Evolutionary conservation across 768 basidiomycete genomes (phyloP).

Genomic region (Kwoniella sp.): DNA sequence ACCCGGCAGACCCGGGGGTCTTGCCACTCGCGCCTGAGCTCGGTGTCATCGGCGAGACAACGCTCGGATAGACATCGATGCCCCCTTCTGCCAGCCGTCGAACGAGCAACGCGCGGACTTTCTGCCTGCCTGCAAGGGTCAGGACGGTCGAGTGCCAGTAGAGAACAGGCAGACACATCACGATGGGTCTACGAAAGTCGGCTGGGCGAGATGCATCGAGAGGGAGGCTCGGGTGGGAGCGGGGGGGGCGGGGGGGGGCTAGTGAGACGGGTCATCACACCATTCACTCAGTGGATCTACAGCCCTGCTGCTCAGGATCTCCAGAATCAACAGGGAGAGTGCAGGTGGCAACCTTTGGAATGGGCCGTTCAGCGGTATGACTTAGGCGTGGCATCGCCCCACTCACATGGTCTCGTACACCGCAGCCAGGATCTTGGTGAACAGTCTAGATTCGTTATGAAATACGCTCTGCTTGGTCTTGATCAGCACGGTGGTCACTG

Average conservation of each 20-base stretch:
- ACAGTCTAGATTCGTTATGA: not conserved
- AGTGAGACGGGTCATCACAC: too few relatives aligned
- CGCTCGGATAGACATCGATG: too few relatives aligned
- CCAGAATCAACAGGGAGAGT: too few relatives aligned
- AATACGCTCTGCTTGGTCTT: conserved; percentile 1
- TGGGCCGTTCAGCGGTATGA: too few relatives aligned
- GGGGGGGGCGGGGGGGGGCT: too few relatives aligned
- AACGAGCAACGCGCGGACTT: not conserved
- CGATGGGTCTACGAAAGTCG: not conserved
- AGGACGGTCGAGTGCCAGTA: not conserved
- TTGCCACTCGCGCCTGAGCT: too few relatives aligned
- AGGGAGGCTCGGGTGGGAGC: too few relatives aligned
- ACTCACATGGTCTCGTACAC: conserved; percentile 6
- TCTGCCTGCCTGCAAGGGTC: not conserved
- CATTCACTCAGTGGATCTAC: too few relatives aligned
- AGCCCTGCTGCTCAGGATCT: too few relatives aligned
- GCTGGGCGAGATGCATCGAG: not conserved
- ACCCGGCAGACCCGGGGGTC: too few relatives aligned
- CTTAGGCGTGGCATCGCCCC: not conserved
- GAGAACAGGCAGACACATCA: not conserved
- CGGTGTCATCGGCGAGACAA: too few relatives aligned
- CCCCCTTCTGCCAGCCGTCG: not conserved
- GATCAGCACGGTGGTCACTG: not conserved
- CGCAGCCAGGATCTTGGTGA: conserved; percentile 2
- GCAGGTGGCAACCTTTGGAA: too few relatives aligned